Percentiles rank a stretch among this genome's conserved stretches.
Conservation (phyloP, 805 yeast genomes). For the Maudiozyma serrabonitensis region DNA sequence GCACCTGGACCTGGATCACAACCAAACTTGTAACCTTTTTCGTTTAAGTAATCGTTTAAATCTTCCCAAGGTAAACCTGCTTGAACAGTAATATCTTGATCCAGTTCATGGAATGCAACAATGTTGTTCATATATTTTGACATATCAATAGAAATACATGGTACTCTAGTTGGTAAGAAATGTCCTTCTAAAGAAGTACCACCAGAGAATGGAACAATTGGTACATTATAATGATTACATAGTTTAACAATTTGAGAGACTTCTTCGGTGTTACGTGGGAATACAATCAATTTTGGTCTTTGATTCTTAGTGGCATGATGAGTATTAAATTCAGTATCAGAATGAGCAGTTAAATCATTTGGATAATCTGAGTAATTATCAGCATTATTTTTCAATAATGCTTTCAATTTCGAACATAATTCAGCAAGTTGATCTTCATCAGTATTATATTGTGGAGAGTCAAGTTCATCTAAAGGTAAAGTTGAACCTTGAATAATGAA, state of each 20-base stretch:
- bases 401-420: constrained; percentile 36
- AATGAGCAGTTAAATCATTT: constrained; percentile 40
- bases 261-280: constrained; percentile 56
- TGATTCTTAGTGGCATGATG: constrained; percentile 54
- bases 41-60: constrained; percentile 41
- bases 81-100: constrained; percentile 64
- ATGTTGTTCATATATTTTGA: constrained; percentile 47
- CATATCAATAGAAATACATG: constrained; percentile 53
- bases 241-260: constrained; percentile 55
- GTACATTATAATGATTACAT: constrained; percentile 50
- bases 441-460: constrained; percentile 23
- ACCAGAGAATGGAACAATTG: constrained; percentile 72
- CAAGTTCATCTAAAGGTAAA: constrained; percentile 12
- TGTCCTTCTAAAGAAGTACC: constrained; percentile 82
- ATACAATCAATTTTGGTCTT: constrained; percentile 49
- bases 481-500: constrained; percentile 8
- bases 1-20: constrained; percentile 81
- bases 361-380: constrained; percentile 25
- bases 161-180: constrained; percentile 60
- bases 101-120: constrained; percentile 46
- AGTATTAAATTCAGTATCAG: constrained; percentile 52
- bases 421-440: constrained; percentile 31
- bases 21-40: constrained; percentile 52
- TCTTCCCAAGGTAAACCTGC: constrained; percentile 79
- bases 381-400: constrained; percentile 31